Evolutionary conservation across 441 rosid species (phyloP).

Genomic region (Erodium trifolium): DNA sequence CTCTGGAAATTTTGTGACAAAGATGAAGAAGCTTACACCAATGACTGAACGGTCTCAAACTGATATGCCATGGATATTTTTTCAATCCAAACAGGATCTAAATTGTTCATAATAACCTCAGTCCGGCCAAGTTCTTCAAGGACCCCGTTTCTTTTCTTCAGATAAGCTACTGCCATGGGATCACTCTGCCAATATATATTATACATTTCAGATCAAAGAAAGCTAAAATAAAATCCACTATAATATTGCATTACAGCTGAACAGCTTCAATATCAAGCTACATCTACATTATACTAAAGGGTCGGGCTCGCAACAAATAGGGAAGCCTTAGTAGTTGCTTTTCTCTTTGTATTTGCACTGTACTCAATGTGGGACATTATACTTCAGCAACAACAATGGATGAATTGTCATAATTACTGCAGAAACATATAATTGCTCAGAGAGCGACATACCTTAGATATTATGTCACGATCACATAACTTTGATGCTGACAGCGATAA

Average conservation of each 20-base stretch:
- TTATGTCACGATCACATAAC: conserved; percentile 54
- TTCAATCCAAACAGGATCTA: conserved; percentile 70
- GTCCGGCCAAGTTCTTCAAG: conserved; percentile 81
- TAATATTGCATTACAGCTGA: not conserved
- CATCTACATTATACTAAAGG: not conserved
- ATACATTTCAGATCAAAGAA: conserved; percentile 8
- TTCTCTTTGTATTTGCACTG: not conserved
- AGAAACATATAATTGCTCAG: not conserved
- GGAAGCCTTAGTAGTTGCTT: not conserved
- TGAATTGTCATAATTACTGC: not conserved
- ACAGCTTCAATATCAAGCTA: too few species aligned
- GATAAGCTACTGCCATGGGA: conserved; percentile 60
- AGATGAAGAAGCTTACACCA: conserved; percentile 43
- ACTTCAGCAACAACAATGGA: not conserved
- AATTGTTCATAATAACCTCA: conserved; percentile 58
- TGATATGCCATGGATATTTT: conserved; percentile 63
- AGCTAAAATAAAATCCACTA: not conserved
- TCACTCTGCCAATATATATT: conserved; percentile 49
- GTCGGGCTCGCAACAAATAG: not conserved
- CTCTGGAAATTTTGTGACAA: not conserved
- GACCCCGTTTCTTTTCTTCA: conserved; percentile 48
- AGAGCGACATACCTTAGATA: conserved; percentile 50
- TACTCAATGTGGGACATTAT: not conserved
- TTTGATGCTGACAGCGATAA: conserved; percentile 62
- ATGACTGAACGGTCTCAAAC: conserved; percentile 64